phyloP scores from a whole-genome alignment of 768 basidiomycete species.

The Lentinula detonsa region DNA sequence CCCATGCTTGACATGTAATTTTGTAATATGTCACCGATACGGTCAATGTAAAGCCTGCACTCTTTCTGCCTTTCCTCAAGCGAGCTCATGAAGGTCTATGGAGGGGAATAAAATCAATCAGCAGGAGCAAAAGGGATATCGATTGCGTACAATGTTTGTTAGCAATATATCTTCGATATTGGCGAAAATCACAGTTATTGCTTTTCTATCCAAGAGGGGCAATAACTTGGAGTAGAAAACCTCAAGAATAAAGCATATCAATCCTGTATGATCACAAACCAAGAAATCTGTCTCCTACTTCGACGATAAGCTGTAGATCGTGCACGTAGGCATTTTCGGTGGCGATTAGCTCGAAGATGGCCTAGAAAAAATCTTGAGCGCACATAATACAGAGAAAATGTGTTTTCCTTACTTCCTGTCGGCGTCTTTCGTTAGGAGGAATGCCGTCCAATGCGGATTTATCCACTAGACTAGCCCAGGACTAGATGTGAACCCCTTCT shows the following conservation, averaged over 20 bases:
- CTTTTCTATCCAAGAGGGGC: constrained; percentile 65
- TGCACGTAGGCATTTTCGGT: constrained; percentile 90
- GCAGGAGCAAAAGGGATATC: background rate
- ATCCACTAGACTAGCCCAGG: constrained; percentile 92
- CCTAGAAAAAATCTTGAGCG: constrained; percentile 28
- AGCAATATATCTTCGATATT: constrained; percentile 92
- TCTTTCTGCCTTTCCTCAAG: constrained; percentile 90
- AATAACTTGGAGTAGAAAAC: constrained; percentile 83
- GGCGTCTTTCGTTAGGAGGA: constrained; percentile 68
- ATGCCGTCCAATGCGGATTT: constrained; percentile 78
- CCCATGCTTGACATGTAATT: constrained; percentile 71
- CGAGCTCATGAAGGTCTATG: constrained; percentile 74
- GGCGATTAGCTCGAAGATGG: constrained; percentile 91
- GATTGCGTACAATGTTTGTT: constrained; percentile 68
- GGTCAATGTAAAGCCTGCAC: constrained; percentile 86
- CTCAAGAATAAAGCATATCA: constrained; percentile 29
- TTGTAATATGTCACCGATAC: constrained; percentile 79
- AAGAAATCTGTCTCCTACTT: constrained; percentile 40
- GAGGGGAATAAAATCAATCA: constrained; percentile 1
- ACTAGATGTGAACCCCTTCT: constrained; percentile 31
- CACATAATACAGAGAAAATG: background rate
- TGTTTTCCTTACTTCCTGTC: constrained; percentile 65
- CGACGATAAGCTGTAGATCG: constrained; percentile 87
- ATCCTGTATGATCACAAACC: background rate
- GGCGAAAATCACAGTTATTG: constrained; percentile 78